Evolutionary conservation across 352 stramenopile species (phyloP).

Genomic region (Globisporangium abappressorium): DNA sequence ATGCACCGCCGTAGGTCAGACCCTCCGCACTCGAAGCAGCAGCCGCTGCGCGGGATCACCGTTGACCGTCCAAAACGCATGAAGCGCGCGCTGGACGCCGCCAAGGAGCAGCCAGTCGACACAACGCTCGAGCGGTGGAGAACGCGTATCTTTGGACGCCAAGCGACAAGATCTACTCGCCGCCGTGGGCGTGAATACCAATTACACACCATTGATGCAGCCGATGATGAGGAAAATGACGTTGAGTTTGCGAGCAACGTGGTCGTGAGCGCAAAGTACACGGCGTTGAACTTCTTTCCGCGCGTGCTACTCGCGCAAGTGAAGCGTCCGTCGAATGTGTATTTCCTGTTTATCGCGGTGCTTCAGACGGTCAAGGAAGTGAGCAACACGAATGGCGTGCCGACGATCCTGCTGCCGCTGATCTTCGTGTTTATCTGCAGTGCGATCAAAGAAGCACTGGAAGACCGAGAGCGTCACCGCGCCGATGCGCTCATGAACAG

Average conservation of each 20-base stretch:
- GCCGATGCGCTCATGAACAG: constrained; percentile 74
- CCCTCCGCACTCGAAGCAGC: background rate
- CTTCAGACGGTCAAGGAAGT: constrained; percentile 82
- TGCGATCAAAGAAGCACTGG: constrained; percentile 79
- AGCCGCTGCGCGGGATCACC: constrained; percentile 34
- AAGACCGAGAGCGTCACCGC: constrained; percentile 77
- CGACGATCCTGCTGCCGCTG: constrained; percentile 73
- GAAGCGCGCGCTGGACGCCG: constrained; percentile 17
- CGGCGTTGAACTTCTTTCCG: constrained; percentile 66
- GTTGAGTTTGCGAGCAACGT: constrained; percentile 55
- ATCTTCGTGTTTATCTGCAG: constrained; percentile 77
- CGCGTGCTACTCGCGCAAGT: constrained; percentile 73
- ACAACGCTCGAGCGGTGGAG: constrained; percentile 7
- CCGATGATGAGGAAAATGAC: constrained; percentile 14
- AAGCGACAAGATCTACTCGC: constrained; percentile 2
- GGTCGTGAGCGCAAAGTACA: constrained; percentile 85
- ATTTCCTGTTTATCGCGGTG: constrained; percentile 85
- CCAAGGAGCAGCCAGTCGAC: background rate
- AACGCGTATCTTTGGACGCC: constrained; percentile 8
- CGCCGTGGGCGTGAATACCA: background rate
- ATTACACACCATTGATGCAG: background rate
- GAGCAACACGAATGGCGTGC: constrained; percentile 84
- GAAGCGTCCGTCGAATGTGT: constrained; percentile 76
- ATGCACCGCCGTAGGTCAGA: background rate
- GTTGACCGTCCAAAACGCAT: constrained; percentile 37